phyloP scores from a whole-genome alignment of 106 monocot species.

The Iris macrosiphon region DNA sequence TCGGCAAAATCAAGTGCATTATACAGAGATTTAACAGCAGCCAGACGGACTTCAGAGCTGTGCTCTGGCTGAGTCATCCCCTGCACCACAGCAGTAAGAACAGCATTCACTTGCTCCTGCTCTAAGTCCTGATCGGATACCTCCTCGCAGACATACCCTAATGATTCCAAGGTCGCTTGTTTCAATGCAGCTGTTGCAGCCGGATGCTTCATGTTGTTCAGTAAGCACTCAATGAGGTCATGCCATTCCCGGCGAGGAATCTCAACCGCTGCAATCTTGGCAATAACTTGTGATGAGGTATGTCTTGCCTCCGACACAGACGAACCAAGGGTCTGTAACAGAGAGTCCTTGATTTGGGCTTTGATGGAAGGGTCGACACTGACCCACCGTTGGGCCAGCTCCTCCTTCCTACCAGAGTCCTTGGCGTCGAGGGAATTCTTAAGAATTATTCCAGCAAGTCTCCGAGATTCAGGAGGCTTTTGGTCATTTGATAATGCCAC shows the following conservation, averaged over 20 bases:
- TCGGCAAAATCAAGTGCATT: slow-evolving; percentile 87
- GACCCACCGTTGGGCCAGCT: slow-evolving; percentile 53
- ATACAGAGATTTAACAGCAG: slow-evolving; percentile 61
- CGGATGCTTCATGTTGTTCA: slow-evolving; percentile 53
- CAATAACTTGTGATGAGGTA: slow-evolving; percentile 73
- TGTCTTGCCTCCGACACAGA: slow-evolving; percentile 52
- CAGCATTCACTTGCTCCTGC: slow-evolving; percentile 71
- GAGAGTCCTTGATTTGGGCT: slow-evolving; percentile 52
- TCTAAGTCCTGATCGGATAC: slow-evolving; percentile 60
- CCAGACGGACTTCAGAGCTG: slow-evolving; percentile 59
- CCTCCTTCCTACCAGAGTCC: slow-evolving; percentile 42
- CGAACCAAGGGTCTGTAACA: slow-evolving; percentile 55
- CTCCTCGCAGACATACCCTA: slow-evolving; percentile 84
- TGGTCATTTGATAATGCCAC: slow-evolving; percentile 46
- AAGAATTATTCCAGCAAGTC: slow-evolving; percentile 75
- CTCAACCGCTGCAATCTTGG: slow-evolving; percentile 82
- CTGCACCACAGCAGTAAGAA: slow-evolving; percentile 86
- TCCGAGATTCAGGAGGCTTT: slow-evolving; percentile 62
- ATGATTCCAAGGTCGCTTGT: slow-evolving; percentile 67
- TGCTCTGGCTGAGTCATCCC: slow-evolving; percentile 59
- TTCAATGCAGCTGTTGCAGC: slow-evolving; percentile 35
- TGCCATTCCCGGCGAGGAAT: slow-evolving; percentile 64
- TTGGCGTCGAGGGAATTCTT: slow-evolving; percentile 83
- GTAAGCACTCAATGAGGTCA: slow-evolving; percentile 45
- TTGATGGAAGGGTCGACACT: slow-evolving; percentile 37